These are phyloP conservation scores for Skeletonema potamos DNA, from an alignment of 108 stramenopile species.

Conservation along the genomic window DNA sequence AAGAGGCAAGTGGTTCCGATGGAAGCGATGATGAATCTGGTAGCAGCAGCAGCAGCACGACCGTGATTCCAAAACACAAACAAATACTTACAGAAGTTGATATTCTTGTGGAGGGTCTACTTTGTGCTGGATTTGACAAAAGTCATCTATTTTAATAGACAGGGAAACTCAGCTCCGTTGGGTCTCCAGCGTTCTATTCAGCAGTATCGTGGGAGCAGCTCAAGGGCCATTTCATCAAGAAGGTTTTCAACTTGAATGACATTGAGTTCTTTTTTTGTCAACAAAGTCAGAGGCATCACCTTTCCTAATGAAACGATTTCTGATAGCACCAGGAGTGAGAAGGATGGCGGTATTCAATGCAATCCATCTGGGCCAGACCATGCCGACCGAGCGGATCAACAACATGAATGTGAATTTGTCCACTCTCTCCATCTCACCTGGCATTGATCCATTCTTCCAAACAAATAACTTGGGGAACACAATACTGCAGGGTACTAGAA, in stretches of 20 bases:
- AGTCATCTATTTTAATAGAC: not conserved
- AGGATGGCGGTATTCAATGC: not conserved
- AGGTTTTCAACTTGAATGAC: not conserved
- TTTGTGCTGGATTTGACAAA: not conserved
- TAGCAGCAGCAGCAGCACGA: too few species aligned
- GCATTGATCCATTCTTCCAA: too few species aligned
- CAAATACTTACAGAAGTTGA: too few species aligned
- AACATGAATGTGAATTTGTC: too few species aligned
- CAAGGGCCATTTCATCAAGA: not conserved
- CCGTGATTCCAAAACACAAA: too few species aligned
- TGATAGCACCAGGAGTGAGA: not conserved
- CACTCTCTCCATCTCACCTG: too few species aligned
- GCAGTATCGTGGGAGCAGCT: not conserved
- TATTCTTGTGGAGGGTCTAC: too few species aligned
- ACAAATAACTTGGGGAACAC: too few species aligned
- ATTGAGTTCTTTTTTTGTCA: not conserved
- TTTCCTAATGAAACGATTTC: not conserved
- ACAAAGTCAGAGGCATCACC: not conserved
- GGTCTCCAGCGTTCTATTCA: not conserved
- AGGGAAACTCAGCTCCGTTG: not conserved
- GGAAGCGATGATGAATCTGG: too few species aligned
- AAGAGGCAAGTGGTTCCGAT: too few species aligned
- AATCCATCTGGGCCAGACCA: not conserved
- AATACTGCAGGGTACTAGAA: too few species aligned
- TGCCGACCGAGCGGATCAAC: too few species aligned